These are phyloP conservation scores for Suillus variegatus DNA, from an alignment of 768 basidiomycete species.

Conservation along the genomic window DNA sequence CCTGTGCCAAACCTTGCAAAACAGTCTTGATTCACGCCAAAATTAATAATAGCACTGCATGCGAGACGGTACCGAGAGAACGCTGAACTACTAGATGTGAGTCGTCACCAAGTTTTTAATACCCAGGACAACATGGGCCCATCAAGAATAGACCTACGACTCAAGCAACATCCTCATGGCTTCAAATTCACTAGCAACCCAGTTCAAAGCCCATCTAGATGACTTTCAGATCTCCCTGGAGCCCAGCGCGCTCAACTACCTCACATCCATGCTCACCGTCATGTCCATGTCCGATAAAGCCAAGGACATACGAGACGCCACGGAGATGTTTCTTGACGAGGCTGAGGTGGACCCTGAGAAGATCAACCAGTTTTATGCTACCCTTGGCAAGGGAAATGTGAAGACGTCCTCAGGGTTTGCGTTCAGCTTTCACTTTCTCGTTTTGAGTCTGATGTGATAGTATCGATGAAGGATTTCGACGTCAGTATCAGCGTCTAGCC, in stretches of 20 bases:
- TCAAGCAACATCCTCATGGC: neutral
- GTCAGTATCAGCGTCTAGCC: neutral
- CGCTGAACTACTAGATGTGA: neutral
- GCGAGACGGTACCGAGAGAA: neutral
- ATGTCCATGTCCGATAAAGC: conserved; percentile 9
- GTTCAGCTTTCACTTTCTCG: neutral
- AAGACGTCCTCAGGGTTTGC: neutral
- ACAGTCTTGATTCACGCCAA: too few species aligned
- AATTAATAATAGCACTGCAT: neutral
- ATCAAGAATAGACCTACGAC: neutral
- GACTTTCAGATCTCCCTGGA: conserved; percentile 13
- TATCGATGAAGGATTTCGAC: neutral
- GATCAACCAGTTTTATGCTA: conserved; percentile 12
- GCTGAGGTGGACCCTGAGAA: conserved; percentile 11
- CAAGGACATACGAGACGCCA: conserved; percentile 7
- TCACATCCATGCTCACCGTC: conserved; percentile 13
- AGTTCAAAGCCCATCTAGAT: conserved; percentile 8
- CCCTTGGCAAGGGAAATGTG: conserved; percentile 1
- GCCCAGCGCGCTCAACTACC: conserved; percentile 14
- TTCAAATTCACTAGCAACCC: conserved; percentile 3
- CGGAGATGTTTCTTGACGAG: conserved; percentile 16
- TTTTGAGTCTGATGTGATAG: neutral
- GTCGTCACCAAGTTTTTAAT: conserved; percentile 2
- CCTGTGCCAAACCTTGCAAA: too few species aligned
- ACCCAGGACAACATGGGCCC: neutral